These are phyloP conservation scores for Allantophomopsis cytisporea DNA, from an alignment of 2,329 filamentous ascomycete species.

Conservation along the genomic window DNA sequence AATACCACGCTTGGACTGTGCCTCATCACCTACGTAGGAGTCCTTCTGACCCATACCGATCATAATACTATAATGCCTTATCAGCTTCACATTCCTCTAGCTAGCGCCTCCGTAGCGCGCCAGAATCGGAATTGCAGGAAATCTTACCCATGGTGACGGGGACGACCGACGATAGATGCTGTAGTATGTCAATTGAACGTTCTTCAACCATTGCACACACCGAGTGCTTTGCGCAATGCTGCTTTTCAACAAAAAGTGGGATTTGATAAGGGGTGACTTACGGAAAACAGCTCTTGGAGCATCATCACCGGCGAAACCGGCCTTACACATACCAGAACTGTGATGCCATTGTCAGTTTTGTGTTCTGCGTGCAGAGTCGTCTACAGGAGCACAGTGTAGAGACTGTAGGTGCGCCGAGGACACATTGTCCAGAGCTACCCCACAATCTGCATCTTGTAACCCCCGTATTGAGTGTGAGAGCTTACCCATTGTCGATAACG, in stretches of 20 bases:
- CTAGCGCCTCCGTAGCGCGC: too few relatives aligned
- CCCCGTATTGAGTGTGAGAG: conserved; percentile 22
- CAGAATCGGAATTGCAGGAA: too few relatives aligned
- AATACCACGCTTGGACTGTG: conserved; percentile 99
- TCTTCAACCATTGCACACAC: background rate
- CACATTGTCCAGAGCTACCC: conserved; percentile 7
- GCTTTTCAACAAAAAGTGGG: conserved; percentile 2
- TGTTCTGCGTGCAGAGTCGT: conserved; percentile 7
- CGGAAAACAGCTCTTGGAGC: conserved; percentile 99
- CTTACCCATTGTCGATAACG: conserved; percentile 99
- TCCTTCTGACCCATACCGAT: conserved; percentile 99
- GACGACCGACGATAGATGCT: conserved; percentile 99
- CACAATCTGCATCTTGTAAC: conserved; percentile 8
- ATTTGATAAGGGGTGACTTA: conserved; percentile 47
- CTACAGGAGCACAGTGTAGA: conserved; percentile 2
- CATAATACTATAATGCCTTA: conserved; percentile 68
- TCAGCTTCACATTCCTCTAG: conserved; percentile 12
- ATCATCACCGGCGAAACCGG: conserved; percentile 99
- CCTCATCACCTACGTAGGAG: conserved; percentile 99
- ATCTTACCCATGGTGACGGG: conserved; percentile 97
- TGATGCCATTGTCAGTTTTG: conserved; percentile 8
- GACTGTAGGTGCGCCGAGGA: background rate
- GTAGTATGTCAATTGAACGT: conserved; percentile 12
- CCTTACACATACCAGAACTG: conserved; percentile 99
- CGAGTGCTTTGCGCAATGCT: conserved; percentile 9